Evolutionary conservation across 2,329 filamentous ascomycete genomes (phyloP).

Genomic region (Aspergillus alliaceus): DNA sequence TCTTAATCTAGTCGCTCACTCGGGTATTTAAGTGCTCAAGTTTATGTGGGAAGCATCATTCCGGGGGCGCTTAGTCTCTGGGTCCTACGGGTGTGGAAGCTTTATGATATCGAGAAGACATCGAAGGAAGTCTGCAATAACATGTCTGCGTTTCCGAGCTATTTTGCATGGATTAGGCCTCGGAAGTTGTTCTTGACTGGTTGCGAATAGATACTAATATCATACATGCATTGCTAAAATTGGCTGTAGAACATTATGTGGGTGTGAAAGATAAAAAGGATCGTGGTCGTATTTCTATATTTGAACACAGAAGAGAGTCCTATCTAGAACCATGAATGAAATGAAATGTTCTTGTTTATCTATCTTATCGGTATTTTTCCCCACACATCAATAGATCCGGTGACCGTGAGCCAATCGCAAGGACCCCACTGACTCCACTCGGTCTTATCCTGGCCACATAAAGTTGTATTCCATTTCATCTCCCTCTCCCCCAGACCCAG

Average conservation of each 20-base stretch:
- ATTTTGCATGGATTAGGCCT: conserved; percentile 7
- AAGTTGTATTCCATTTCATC: too few species aligned
- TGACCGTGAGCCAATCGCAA: too few species aligned
- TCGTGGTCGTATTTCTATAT: too few species aligned
- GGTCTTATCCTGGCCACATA: background rate
- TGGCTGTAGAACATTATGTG: too few species aligned
- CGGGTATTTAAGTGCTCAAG: conserved; percentile 1
- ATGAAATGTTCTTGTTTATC: too few species aligned
- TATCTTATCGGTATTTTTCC: too few species aligned
- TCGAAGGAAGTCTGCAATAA: background rate
- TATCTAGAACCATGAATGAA: too few species aligned
- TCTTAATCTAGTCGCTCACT: conserved; percentile 5
- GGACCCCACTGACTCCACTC: background rate
- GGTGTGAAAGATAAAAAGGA: too few species aligned
- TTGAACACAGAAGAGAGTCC: too few species aligned
- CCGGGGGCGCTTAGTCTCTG: conserved; percentile 1
- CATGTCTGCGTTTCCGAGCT: conserved; percentile 2
- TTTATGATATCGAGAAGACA: conserved; percentile 11
- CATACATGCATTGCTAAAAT: too few species aligned
- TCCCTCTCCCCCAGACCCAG: too few species aligned
- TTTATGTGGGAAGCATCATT: conserved; percentile 4
- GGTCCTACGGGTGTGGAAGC: conserved; percentile 5
- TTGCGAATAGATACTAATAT: background rate
- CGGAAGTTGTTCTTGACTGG: conserved; percentile 9
- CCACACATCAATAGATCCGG: background rate